Base-by-base conservation (phyloP, 129 eudicot species). In the Centella asiatica region DNA sequence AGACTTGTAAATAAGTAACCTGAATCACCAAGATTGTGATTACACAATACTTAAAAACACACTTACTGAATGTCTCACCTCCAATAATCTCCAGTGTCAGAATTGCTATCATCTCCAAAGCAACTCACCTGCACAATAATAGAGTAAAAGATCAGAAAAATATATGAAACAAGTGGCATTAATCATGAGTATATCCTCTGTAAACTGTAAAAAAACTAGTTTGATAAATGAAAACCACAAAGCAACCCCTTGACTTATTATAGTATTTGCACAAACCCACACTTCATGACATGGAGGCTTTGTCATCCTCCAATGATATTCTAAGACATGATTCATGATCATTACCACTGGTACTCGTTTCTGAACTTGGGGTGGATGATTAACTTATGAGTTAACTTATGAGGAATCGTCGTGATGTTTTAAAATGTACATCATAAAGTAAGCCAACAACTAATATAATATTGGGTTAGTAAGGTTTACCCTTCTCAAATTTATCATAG, bases 41-140 rank as follows among this genome's bases (percentile, higher is more conserved):
- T n/a, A n/a, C n/a, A n/a, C n/a, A n/a, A 40, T 22, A 60, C 42
- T 13, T 39, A 32, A 40, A n/a, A 27, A 61, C 32, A 20, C 27
- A 22, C 18, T 28, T 24, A 28, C 31, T 19, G 44, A 19, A 71
- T 47, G 29, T 53, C 78, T 81, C 60, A 93, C 99, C 94, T 87
- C 99, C 99, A 93, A 58, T 80, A 70, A 71, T 93, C 99, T 45
- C 99, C 99, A n/a, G 99, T 87, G 62, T 93, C 99, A 64, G 99
- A 93, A 45, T 76, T 79, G 26, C 65, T 64, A 57, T 93, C 96
- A 48, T 76, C 80, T 63, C 99, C 99, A 77, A 93, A 93, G 75
- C 99, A 82, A 78, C 99, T 93, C 49, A 93, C 99, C 99, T 93
- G 70, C 74, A 83, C 64, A 26, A 23, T 37, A 51, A 33, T 50